Conservation (phyloP, 2,329 filamentous ascomycete genomes). For the Claviceps arundinis region DNA sequence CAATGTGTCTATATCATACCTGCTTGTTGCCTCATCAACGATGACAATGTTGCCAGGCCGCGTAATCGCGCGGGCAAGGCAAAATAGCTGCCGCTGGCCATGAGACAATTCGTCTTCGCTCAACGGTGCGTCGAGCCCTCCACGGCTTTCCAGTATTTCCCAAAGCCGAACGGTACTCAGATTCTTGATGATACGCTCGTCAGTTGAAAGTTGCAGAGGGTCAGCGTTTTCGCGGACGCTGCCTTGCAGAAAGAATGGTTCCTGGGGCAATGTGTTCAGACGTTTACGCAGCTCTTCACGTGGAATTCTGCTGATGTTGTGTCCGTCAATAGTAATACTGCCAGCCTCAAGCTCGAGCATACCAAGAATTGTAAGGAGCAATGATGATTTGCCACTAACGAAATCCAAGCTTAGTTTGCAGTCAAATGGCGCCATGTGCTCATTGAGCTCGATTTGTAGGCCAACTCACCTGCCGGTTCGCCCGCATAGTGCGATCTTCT, state of each 20-base stretch:
- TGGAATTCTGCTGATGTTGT: conserved; percentile 19
- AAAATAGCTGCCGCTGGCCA: conserved; percentile 33
- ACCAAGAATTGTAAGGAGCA: conserved; percentile 31
- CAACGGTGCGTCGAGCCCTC: conserved; percentile 24
- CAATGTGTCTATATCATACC: conserved; percentile 9
- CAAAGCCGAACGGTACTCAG: conserved; percentile 32
- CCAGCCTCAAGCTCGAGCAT: conserved; percentile 30
- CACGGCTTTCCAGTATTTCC: conserved; percentile 23
- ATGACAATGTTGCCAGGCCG: conserved; percentile 21
- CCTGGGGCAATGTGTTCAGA: conserved; percentile 35
- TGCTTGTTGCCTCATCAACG: conserved; percentile 23
- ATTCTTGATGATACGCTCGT: conserved; percentile 28
- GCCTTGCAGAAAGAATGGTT: conserved; percentile 35
- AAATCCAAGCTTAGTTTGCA: not conserved
- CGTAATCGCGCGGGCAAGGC: conserved; percentile 23
- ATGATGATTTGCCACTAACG: conserved; percentile 18
- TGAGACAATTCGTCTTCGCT: conserved; percentile 21
- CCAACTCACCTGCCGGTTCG: conserved; percentile 21
- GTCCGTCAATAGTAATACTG: conserved; percentile 29
- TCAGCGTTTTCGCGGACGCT: conserved; percentile 36
- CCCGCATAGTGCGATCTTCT: conserved; percentile 30
- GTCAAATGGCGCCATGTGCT: not conserved
- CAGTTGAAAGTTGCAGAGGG: conserved; percentile 21
- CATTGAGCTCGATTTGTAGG: not conserved
- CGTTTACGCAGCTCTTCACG: conserved; percentile 12